Percentiles rank a stretch among this genome's conserved stretches.
These are phyloP conservation scores for Paxillus ammoniavirescens DNA, from an alignment of 768 basidiomycete genomes.

Conservation along the genomic window DNA sequence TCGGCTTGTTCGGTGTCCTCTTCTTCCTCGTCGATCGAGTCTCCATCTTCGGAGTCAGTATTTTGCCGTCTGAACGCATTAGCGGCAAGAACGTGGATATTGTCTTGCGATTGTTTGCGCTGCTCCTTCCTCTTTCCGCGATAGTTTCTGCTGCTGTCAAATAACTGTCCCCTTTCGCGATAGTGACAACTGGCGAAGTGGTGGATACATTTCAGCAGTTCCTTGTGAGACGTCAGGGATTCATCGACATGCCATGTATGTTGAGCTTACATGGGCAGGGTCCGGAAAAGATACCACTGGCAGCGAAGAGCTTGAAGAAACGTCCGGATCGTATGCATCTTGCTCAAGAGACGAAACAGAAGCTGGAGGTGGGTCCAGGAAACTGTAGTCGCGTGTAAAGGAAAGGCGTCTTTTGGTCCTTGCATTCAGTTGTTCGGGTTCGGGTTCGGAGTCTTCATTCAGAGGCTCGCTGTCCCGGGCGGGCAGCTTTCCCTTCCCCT, in stretches of 20 bases:
- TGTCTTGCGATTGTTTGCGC: constrained; percentile 11
- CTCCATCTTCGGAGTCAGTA: constrained; percentile 8
- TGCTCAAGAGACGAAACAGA: constrained; percentile 9
- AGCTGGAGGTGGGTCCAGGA: constrained; percentile 41
- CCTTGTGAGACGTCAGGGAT: constrained; percentile 36
- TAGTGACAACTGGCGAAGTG: constrained; percentile 58
- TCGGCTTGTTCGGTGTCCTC: constrained; percentile 15
- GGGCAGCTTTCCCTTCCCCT: constrained; percentile 26
- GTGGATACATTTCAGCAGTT: constrained; percentile 51
- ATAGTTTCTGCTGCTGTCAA: constrained; percentile 47
- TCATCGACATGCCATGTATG: neutral
- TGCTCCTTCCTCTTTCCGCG: constrained; percentile 42
- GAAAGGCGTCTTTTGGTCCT: constrained; percentile 42
- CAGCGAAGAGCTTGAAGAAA: constrained; percentile 4
- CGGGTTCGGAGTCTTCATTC: constrained; percentile 8
- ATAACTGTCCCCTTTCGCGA: constrained; percentile 55
- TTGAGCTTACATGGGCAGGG: constrained; percentile 52
- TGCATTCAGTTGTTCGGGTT: constrained; percentile 11
- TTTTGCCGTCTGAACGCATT: neutral
- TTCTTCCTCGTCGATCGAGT: constrained; percentile 13
- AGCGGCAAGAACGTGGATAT: constrained; percentile 21
- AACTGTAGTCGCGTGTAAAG: constrained; percentile 52
- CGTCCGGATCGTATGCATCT: constrained; percentile 4
- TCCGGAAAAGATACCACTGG: constrained; percentile 22
- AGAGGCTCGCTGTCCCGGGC: constrained; percentile 11